Percentiles rank a stretch among this genome's conserved stretches.
Evolutionary conservation across 2,329 filamentous ascomycete species (phyloP).

Genomic region (Graphiopsis chlorocephala): DNA sequence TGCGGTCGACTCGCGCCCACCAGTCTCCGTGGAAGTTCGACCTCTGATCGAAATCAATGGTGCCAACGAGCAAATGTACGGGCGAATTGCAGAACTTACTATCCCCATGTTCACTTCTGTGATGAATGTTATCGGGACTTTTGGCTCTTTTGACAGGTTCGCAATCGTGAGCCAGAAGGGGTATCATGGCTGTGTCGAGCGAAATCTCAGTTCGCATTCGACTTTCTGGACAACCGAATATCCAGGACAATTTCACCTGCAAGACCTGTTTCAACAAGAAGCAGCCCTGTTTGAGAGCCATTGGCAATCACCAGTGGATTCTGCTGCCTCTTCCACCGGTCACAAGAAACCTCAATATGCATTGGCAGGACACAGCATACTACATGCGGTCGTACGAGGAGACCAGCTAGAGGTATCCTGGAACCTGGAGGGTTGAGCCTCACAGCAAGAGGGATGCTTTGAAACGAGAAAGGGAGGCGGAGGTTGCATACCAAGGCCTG

Average conservation of each 20-base stretch:
- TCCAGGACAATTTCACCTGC: constrained; percentile 17
- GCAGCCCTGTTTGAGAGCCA: constrained; percentile 19
- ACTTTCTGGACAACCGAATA: constrained; percentile 13
- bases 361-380: background rate
- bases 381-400: background rate
- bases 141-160: background rate
- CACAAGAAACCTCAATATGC: background rate
- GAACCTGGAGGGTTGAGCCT: background rate
- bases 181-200: background rate
- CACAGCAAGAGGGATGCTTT: background rate
- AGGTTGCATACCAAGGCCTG: too few species aligned
- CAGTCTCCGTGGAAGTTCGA: background rate
- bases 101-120: background rate
- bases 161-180: background rate
- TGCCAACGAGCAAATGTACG: background rate
- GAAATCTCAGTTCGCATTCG: background rate
- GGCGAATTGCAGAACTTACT: background rate
- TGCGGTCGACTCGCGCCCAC: background rate
- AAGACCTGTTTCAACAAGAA: constrained; percentile 18
- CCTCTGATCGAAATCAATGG: background rate
- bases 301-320: constrained; percentile 15
- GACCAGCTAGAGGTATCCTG: background rate
- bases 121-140: background rate
- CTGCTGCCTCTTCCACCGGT: background rate
- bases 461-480: background rate